Conservation (phyloP, 306 rosid genomes). For the Prosopis cineraria region DNA sequence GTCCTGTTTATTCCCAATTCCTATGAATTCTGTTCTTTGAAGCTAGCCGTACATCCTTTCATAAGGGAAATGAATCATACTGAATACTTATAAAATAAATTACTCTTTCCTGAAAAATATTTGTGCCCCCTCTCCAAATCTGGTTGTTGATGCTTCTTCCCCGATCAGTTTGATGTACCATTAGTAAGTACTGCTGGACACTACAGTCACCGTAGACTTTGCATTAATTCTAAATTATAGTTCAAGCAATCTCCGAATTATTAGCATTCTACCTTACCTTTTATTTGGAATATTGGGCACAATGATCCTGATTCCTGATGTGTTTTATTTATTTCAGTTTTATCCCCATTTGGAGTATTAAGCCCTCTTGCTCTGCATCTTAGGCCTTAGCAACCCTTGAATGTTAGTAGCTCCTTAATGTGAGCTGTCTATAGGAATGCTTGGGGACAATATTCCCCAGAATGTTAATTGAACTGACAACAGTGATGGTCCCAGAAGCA, state of each 20-base stretch:
- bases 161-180: neutral
- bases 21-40: neutral
- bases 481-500: neutral
- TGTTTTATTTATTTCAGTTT: neutral
- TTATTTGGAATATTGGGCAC: neutral
- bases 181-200: neutral
- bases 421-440: neutral
- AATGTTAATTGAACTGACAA: neutral
- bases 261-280: neutral
- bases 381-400: neutral
- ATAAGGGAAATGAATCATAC: neutral
- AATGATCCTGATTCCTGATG: neutral
- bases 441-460: neutral
- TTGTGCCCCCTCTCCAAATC: neutral
- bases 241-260: slow-evolving; percentile 3
- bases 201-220: neutral
- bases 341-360: neutral
- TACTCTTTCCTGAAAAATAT: neutral
- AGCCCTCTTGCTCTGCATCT: neutral
- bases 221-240: neutral
- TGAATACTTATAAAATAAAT: slow-evolving; percentile 1
- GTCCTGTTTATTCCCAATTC: neutral
- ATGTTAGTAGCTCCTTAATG: neutral
- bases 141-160: neutral
- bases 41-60: neutral